Evolutionary conservation across 179 eudicot species (phyloP), one percentile per base, ranked within the genome.

Genomic region (Patellifolia procumbens): DNA sequence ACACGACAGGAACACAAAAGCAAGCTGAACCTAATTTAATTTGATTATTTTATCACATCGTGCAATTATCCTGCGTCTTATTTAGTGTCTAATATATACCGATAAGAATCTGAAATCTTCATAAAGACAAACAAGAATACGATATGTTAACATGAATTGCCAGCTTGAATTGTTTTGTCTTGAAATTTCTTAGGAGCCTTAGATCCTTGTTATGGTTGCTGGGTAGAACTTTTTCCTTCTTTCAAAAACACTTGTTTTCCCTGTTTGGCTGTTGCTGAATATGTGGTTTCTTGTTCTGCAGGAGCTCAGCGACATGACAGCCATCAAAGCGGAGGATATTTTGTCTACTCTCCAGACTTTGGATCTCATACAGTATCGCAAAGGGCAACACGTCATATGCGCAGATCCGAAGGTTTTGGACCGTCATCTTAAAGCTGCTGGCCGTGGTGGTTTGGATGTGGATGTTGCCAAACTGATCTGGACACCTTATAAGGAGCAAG

Each of bases 261-360:
- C 31, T 45, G 24, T 20, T 34, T 37, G 49, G 62, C 9, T 69
- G 32, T 68, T n/a, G 22, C 7, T 15, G 65, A 49, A 51, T n/a
- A 52, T 68, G 22, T 49, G 71, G 39, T 34, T 76, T 35, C 24
- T 28, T 28, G 1, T 35, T 55, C 26, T 77, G 72, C 84, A 92
- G 97, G 98, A 94, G 87, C 94, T 94, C 53, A 94, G 98, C 74
- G 98, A 92, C 82, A 92, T 92, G 98, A 94, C 98, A 39, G 98
- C 98, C 35, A 92, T 94, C 31, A 94, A 86, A 81, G 91, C 96
- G 22, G 98, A 94, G 82, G 98, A 94, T 73, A 92, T 94, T 34
- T 81, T 94, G 56, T 75, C 86, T 20, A 94, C 98, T 26, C 98
- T 94, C 48, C 98, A 94, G 80, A 88, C 82, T 65, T 78, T 94